Percentiles rank a stretch among this genome's conserved stretches.
Conservation (phyloP, 805 yeast genomes). For the Lachancea fermentati region DNA sequence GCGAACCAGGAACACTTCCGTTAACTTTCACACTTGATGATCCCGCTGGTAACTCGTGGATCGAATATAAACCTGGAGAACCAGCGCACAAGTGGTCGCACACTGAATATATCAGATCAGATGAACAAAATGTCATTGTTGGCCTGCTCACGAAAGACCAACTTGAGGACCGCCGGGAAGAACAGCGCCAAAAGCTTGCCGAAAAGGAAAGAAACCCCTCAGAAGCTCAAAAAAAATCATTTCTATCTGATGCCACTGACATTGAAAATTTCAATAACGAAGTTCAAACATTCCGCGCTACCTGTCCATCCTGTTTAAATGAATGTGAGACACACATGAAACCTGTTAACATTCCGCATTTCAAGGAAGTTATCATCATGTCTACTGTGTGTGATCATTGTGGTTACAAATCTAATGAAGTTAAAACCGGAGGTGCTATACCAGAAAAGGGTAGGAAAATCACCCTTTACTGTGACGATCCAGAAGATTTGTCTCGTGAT, state of each 20-base stretch:
- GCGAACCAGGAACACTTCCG: constrained; percentile 65
- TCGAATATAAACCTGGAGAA: constrained; percentile 82
- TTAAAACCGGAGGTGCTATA: constrained; percentile 95
- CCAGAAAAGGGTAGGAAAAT: constrained; percentile 79
- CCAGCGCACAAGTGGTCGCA: constrained; percentile 87
- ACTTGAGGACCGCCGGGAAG: constrained; percentile 37
- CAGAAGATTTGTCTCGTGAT: constrained; percentile 87
- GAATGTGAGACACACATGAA: constrained; percentile 94
- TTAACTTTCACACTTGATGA: constrained; percentile 78
- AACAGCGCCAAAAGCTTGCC: constrained; percentile 28
- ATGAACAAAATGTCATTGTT: constrained; percentile 78
- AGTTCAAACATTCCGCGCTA: constrained; percentile 86
- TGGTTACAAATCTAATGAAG: constrained; percentile 96
- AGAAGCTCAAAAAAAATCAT: constrained; percentile 37
- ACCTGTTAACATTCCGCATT: constrained; percentile 93
- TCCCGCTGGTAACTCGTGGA: constrained; percentile 97
- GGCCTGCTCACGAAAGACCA: constrained; percentile 70
- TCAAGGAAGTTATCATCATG: constrained; percentile 96
- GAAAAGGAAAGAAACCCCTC: constrained; percentile 35
- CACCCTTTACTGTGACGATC: constrained; percentile 68
- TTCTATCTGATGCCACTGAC: constrained; percentile 64
- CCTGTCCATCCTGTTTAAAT: constrained; percentile 80
- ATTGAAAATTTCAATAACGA: constrained; percentile 84
- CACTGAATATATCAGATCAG: constrained; percentile 73
- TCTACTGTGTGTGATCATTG: constrained; percentile 87